Base-by-base conservation (phyloP, 345 rosid genomes). In the Cardamine chenopodiifolia region DNA sequence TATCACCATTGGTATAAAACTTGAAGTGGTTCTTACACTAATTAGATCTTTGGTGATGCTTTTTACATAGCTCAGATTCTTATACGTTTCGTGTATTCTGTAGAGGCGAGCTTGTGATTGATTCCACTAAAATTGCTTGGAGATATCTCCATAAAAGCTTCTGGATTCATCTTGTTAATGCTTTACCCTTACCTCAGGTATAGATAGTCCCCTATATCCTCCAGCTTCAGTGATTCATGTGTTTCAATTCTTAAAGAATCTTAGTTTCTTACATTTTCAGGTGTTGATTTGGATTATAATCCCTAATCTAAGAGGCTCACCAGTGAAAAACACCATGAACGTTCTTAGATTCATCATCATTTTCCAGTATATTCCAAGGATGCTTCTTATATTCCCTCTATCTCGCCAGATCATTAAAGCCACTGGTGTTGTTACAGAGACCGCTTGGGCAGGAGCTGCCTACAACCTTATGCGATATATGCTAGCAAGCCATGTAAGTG, bases 401-500 rank as follows among this genome's bases (percentile, higher is more conserved):
- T 91, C 93, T 54, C 86, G 88, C 5, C 87, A 87, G 80, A 91
- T 91, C 47, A 84, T 90, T 64, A 85, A 91, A 81, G 85, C 97
- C 70, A 87, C 94, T 1, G 97, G 98, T 7, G 89, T 94, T 34
- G 88, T 90, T 22, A 94, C 95, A 42, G 87, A 94, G 82, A 90
- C 98, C 17, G 95, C 97, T 19, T 90, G 97, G 97, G 98, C 96
- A 0, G 97, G 97, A 26, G 98, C 97, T 18, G 97, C 95, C 12
- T 91, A 91, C 65, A 91, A 94, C 83, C 90, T 94, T 13, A 85
- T 94, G 78, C 87, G 91, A 19, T 94, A 80, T 85, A 94, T 94
- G 90, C 83, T 94, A 70, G 98, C 98, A 80, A 90, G 98, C 87
- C 98, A 94, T 83, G 98, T 93, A 78, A 91, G 94, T 56, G 2